Base-by-base conservation (phyloP, 176 grass and related monocot species). In the Rhynchospora pubera region DNA sequence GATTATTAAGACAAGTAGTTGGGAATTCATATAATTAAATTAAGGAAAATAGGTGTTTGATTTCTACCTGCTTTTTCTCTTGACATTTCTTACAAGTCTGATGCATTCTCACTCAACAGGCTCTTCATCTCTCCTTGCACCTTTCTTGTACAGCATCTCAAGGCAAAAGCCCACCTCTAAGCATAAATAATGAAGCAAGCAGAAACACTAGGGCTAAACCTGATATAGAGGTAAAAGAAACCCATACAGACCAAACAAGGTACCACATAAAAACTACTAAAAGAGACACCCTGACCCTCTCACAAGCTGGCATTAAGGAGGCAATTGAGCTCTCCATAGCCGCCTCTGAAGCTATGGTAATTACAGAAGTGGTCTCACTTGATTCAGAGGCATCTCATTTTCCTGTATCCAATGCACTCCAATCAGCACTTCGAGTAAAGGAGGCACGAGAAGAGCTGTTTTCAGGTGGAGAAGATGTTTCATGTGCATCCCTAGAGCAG, bases 321-420 rank as follows among this genome's bases (percentile, higher is more conserved):
- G 90, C 92, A 23, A 78, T 94, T 87, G 90, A 97, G 69, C 88
- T 97, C 82, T 94, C 89, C 62, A 85, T 97, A 80, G 85, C 92
- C 86, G 94, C 94, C 51, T 97, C 94, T 85, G 94, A 97, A 87
- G 94, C 94, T 78, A 89, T 97, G 80, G 87, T 91, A 51, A 94
- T 97, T 83, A 81, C 88, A 83, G 91, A 97, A 77, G 77, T 92
- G 77, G 67, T 90, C 67, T 77, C 69, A 64, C 42, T 62, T 65
- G 79, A 85, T 78, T 84, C 59, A 57, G 55, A 74, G 8, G 23
- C 77, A 57, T 85, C 88, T 81, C 84, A 79, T 39, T 85, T 89
- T 58, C 15, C 71, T 26, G 51, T 84, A 82, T 57, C 47, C 66
- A 61, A 85, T 85, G 52, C 88, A 50, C 52, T 97, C 2, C 83